Evolutionary conservation across 306 rosid species (phyloP).

Genomic region (Prinsepia uniflora): DNA sequence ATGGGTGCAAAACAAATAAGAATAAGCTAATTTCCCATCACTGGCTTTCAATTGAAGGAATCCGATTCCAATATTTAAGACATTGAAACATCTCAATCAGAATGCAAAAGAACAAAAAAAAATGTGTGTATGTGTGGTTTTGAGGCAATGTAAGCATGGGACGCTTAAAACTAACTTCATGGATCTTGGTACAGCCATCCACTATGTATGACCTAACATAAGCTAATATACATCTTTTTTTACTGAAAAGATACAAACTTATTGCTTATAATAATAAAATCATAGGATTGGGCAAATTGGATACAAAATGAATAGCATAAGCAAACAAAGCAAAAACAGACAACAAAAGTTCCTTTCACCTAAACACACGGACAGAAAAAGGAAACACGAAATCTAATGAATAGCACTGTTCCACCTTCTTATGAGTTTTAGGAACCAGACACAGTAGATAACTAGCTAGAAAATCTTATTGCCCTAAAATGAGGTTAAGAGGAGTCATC

Average conservation of each 20-base stretch:
- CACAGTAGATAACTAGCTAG: not conserved
- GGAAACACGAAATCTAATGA: too few relatives aligned
- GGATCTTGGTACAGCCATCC: not conserved
- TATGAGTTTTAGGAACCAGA: not conserved
- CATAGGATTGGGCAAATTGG: too few relatives aligned
- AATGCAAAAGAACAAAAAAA: not conserved
- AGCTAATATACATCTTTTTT: not conserved
- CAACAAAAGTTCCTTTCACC: too few relatives aligned
- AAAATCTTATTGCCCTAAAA: not conserved
- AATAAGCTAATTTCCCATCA: not conserved
- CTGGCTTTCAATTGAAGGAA: not conserved
- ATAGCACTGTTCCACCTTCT: not conserved
- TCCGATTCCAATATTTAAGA: not conserved
- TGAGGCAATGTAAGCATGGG: constrained; percentile 2
- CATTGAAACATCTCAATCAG: not conserved
- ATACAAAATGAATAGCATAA: too few relatives aligned
- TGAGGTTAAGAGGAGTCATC: not conserved
- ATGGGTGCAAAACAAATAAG: not conserved
- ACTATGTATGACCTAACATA: not conserved
- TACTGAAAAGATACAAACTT: too few relatives aligned
- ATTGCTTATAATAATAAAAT: too few relatives aligned
- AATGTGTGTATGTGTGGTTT: not conserved
- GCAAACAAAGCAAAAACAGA: too few relatives aligned
- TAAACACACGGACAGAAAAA: too few relatives aligned
- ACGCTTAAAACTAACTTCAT: not conserved